phyloP scores from a whole-genome alignment of 2,329 filamentous ascomycete genomes.

The Malbranchea zuffiana region DNA sequence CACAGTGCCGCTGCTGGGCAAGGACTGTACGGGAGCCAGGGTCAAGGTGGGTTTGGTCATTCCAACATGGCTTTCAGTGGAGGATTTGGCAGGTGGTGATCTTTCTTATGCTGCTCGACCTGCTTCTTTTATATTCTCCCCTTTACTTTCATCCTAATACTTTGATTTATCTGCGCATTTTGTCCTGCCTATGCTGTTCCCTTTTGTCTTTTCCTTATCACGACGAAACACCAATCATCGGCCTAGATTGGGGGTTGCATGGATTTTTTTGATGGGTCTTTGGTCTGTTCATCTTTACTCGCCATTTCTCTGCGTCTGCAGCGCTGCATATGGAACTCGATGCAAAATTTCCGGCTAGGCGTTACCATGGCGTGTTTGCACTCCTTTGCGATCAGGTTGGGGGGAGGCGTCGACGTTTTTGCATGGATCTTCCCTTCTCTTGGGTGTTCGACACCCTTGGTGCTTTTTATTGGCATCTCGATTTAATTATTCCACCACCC shows the following conservation, averaged over 20 bases:
- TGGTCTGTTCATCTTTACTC: slow-evolving; percentile 19
- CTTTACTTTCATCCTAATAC: slow-evolving; percentile 16
- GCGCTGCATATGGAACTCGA: slow-evolving; percentile 27
- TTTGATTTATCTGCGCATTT: slow-evolving; percentile 15
- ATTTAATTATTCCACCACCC: slow-evolving; percentile 27
- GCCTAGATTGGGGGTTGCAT: slow-evolving; percentile 17
- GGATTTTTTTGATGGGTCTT: slow-evolving; percentile 17
- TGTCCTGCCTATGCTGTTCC: slow-evolving; percentile 13
- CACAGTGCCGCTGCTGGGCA: slow-evolving; percentile 75
- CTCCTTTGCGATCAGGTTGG: slow-evolving; percentile 19
- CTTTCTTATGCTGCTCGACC: slow-evolving; percentile 16
- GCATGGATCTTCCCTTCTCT: slow-evolving; percentile 27
- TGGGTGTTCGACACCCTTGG: slow-evolving; percentile 18
- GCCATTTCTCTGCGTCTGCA: slow-evolving; percentile 20
- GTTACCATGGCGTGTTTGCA: slow-evolving; percentile 23
- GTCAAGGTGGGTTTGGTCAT: slow-evolving; percentile 81
- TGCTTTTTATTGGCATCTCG: slow-evolving; percentile 20
- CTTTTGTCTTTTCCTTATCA: slow-evolving; percentile 16
- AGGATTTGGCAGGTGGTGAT: slow-evolving; percentile 58
- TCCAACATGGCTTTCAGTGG: slow-evolving; percentile 70
- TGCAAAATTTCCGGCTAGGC: slow-evolving; percentile 28
- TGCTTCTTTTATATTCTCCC: slow-evolving; percentile 10
- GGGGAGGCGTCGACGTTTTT: slow-evolving; percentile 27
- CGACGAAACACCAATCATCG: slow-evolving; percentile 12
- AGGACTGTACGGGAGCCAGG: slow-evolving; percentile 79